Base-by-base conservation (phyloP, 768 basidiomycete species). In the Strobilomyces dryophilus region DNA sequence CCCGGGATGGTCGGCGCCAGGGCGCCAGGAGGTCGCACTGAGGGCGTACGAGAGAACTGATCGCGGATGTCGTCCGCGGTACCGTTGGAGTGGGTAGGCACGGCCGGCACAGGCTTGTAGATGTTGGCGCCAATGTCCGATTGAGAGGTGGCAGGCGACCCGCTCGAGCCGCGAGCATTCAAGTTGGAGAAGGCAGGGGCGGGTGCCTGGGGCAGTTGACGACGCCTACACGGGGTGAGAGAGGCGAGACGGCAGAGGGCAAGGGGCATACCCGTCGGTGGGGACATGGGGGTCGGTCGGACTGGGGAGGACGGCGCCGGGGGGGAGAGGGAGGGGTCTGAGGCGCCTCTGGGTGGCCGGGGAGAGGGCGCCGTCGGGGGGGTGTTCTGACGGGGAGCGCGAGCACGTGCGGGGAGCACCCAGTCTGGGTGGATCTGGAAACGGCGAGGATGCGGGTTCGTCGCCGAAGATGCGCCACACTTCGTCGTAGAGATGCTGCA, bases 401-500 rank as follows among this genome's bases (percentile, higher is more conserved):
- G n/a, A n/a, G n/a, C n/a, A n/a, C n/a, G n/a, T n/a, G n/a, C n/a
- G n/a, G n/a, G n/a, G n/a, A n/a, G n/a, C n/a, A n/a, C n/a, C n/a
- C n/a, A n/a, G n/a, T n/a, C n/a, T n/a, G n/a, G n/a, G n/a, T n/a
- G n/a, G n/a, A n/a, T n/a, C n/a, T n/a, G n/a, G n/a, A n/a, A n/a
- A n/a, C n/a, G n/a, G n/a, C n/a, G n/a, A n/a, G n/a, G n/a, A n/a
- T n/a, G n/a, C n/a, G n/a, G 68, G 32, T 60, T 79, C 77, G 47
- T 85, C 82, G 29, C 76, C 69, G 60, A 87, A 89, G 27, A 79
- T 80, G 42, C 80, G 80, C 74, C 84, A 84, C 20, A 89, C 87
- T 66, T 87, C 84, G 57, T 88, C 80, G 68, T 89, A 90, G 41
- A 90, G 78, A 52, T 78, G 76, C 59, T 87, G 84, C 5, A 89